Evolutionary conservation across 257 asterid species (phyloP).

Genomic region (Mitragyna speciosa): DNA sequence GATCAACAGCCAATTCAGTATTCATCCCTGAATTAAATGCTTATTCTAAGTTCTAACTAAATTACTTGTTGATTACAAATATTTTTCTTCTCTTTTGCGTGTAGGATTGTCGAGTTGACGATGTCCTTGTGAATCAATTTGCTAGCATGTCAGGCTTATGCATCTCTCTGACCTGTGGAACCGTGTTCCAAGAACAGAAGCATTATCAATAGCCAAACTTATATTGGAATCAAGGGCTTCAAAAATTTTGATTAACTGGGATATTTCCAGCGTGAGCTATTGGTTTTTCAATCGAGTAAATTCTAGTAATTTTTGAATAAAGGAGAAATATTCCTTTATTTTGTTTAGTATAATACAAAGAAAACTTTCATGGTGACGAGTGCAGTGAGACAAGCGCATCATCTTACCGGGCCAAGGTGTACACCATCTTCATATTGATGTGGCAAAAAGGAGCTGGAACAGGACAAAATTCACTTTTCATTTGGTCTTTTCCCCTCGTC

Average conservation of each 20-base stretch:
- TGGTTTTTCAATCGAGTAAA: too few species aligned
- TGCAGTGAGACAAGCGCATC: constrained; percentile 4
- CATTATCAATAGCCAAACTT: too few species aligned
- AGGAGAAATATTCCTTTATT: neutral
- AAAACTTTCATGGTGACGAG: neutral
- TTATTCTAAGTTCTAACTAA: neutral
- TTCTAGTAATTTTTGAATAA: neutral
- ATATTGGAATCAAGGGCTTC: too few species aligned
- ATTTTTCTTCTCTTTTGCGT: neutral
- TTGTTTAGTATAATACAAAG: too few species aligned
- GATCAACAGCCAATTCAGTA: constrained; percentile 5
- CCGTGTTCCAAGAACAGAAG: too few species aligned
- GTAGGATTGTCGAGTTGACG: neutral
- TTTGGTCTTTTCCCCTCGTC: neutral
- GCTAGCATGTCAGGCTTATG: neutral
- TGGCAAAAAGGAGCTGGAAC: neutral
- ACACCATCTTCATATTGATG: constrained; percentile 15
- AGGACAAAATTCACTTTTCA: constrained; percentile 18
- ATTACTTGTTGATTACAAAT: neutral
- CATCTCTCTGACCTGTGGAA: too few species aligned
- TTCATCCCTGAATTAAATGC: neutral
- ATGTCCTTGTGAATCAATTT: neutral
- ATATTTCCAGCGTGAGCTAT: too few species aligned
- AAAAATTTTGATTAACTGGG: too few species aligned
- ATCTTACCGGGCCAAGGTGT: constrained; percentile 23